phyloP scores from a whole-genome alignment of 129 eudicot species.

The Smallanthus sonchifolius region DNA sequence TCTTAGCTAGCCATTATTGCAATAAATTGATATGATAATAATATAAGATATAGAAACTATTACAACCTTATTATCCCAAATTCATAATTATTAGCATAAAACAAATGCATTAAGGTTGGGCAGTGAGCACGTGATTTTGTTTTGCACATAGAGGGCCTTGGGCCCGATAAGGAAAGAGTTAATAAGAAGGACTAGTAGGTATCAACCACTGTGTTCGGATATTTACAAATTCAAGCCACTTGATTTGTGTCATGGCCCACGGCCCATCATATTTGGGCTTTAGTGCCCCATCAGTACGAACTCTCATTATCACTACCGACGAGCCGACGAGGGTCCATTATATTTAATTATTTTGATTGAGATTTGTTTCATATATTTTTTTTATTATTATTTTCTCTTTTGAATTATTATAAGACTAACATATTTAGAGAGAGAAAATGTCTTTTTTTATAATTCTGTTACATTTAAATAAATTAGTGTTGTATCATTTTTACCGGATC shows the following conservation, averaged over 20 bases:
- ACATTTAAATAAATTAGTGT: too few relatives aligned
- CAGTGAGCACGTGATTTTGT: conserved; percentile 25
- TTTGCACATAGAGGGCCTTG: conserved; percentile 5
- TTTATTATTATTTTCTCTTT: too few relatives aligned
- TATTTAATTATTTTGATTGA: too few relatives aligned
- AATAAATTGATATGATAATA: too few relatives aligned
- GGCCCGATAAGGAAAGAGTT: conserved; percentile 22
- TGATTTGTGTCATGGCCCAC: not conserved
- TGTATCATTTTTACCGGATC: too few relatives aligned
- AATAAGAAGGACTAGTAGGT: conserved; percentile 10
- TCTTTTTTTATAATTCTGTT: too few relatives aligned
- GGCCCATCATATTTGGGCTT: conserved; percentile 31
- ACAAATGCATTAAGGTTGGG: conserved; percentile 26
- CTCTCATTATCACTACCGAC: conserved; percentile 7
- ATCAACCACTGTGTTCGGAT: not conserved
- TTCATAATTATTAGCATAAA: conserved; percentile 7
- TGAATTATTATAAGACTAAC: too few relatives aligned
- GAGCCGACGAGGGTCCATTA: conserved; percentile 1
- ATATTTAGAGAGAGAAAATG: too few relatives aligned
- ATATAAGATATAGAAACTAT: not conserved
- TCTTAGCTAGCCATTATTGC: too few relatives aligned
- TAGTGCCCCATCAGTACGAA: not conserved
- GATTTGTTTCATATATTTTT: too few relatives aligned
- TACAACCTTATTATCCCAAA: not conserved
- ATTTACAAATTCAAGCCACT: conserved; percentile 10